Evolutionary conservation across 73 alveolate species (phyloP).

Genomic region (Stentor roeselii): DNA sequence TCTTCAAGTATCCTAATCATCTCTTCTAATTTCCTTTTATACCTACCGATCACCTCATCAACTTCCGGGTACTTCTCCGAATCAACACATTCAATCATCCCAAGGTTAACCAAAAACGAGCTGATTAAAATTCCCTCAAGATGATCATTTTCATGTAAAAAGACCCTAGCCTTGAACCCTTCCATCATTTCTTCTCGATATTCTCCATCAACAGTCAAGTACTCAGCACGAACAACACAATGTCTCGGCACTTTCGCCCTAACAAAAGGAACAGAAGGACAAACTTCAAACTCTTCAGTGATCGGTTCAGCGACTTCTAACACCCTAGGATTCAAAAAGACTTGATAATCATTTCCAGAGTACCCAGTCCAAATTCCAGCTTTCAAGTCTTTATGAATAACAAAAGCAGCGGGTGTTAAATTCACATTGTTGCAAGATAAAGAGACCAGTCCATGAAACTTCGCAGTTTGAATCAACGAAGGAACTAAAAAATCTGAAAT

Average conservation of each 20-base stretch:
- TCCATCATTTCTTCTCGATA: background rate
- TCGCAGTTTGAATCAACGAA: background rate
- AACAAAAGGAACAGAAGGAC: background rate
- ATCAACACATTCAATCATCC: background rate
- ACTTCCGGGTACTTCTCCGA: background rate
- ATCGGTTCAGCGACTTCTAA: background rate
- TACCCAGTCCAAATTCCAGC: background rate
- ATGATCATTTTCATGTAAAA: background rate
- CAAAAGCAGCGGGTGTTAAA: background rate
- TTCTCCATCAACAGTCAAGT: background rate
- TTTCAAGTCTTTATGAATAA: background rate
- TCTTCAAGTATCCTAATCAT: background rate
- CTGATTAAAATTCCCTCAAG: background rate
- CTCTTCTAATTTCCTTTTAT: background rate
- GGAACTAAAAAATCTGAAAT: background rate
- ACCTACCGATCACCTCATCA: background rate
- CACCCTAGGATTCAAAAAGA: background rate
- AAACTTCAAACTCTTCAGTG: background rate
- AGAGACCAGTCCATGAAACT: background rate
- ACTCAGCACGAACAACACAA: background rate
- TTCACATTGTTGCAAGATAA: background rate
- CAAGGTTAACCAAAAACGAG: background rate
- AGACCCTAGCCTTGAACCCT: constrained; percentile 3
- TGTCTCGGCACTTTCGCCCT: background rate
- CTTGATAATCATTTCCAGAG: background rate